These are phyloP conservation scores for Phaeophleospora eucalypticola DNA, from an alignment of 2,329 filamentous ascomycete species.

Conservation along the genomic window DNA sequence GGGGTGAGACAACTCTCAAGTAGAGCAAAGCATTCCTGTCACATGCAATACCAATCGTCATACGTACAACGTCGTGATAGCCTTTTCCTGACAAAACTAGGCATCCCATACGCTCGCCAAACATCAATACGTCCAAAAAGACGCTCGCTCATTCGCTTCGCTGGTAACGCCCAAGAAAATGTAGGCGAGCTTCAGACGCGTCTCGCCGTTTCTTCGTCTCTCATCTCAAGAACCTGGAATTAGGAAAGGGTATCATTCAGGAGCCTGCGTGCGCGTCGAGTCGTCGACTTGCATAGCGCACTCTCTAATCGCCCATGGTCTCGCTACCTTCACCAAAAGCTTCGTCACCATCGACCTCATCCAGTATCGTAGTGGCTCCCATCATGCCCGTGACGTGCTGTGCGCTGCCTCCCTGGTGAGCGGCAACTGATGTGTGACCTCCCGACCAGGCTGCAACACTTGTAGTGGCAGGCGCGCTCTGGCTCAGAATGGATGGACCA, in stretches of 20 bases:
- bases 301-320: slow-evolving; percentile 34
- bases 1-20: no score
- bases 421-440: slow-evolving; percentile 3
- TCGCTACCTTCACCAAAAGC: slow-evolving; percentile 45
- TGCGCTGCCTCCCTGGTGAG: slow-evolving; percentile 19
- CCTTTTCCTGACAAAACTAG: neutral
- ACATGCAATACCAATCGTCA: neutral
- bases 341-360: slow-evolving; percentile 39
- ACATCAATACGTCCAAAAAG: neutral
- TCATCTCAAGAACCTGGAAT: no score
- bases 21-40: neutral
- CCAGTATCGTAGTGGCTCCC: slow-evolving; percentile 37
- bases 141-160: neutral
- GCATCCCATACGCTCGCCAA: no score
- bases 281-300: neutral
- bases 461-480: slow-evolving; percentile 30
- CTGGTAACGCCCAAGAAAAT: neutral
- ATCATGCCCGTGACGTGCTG: slow-evolving; percentile 36
- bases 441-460: slow-evolving; percentile 20
- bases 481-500: slow-evolving; percentile 21
- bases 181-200: no score
- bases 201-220: no score
- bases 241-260: no score
- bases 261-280: no score
- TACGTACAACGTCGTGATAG: neutral